phyloP scores from a whole-genome alignment of 73 alveolate genomes.

The Stentor roeselii region DNA sequence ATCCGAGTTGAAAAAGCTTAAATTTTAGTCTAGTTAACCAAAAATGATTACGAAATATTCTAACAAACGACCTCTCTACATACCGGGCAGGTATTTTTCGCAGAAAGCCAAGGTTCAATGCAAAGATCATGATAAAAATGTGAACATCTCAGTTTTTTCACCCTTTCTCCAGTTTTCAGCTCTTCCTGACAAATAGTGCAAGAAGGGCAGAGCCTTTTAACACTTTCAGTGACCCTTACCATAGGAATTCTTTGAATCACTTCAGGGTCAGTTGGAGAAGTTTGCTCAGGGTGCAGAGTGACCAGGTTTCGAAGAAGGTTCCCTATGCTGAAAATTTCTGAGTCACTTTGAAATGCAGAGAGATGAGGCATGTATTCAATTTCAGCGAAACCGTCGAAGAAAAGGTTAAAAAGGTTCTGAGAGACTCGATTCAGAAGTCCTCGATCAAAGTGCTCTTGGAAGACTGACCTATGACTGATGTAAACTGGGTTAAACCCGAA shows the following conservation, averaged over 20 bases:
- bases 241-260: neutral
- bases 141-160: conserved; percentile 82
- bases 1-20: neutral
- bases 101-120: conserved; percentile 77
- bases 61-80: conserved; percentile 78
- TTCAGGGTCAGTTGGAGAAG: neutral
- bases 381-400: neutral
- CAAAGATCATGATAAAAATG: conserved; percentile 90
- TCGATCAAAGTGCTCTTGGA: neutral
- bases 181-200: conserved; percentile 83
- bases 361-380: neutral
- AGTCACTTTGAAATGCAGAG: neutral
- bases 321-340: neutral
- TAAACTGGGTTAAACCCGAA: neutral
- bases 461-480: neutral
- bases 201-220: neutral
- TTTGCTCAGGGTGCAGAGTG: neutral
- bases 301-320: neutral
- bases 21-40: too few species aligned
- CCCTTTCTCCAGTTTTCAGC: conserved; percentile 68
- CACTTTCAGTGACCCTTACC: neutral
- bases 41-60: too few species aligned
- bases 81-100: conserved; percentile 82
- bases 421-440: neutral
- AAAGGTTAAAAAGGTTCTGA: neutral